Evolutionary conservation across 192 early-diverging fungal species (phyloP).

Genomic region (Coemansia sp.): DNA sequence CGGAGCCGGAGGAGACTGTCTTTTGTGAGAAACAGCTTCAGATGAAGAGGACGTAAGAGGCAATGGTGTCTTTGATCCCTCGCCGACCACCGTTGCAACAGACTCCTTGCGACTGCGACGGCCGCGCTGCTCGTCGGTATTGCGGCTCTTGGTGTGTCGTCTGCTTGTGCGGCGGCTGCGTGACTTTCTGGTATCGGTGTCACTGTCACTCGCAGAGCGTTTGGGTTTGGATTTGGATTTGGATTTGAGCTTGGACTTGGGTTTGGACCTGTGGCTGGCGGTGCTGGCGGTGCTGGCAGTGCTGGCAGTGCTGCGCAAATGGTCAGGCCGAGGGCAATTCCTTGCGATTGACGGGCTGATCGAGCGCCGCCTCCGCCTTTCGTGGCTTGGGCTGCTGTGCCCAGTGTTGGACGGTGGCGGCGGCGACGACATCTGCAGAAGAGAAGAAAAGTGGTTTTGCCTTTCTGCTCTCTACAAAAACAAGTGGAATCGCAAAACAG

Average conservation of each 20-base stretch:
- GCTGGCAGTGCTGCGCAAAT: slow-evolving; percentile 6
- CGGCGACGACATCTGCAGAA: slow-evolving; percentile 16
- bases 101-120: slow-evolving; percentile 17
- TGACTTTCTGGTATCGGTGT: slow-evolving; percentile 8
- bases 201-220: slow-evolving; percentile 7
- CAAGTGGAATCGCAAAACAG: neutral
- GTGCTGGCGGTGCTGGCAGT: too few species aligned
- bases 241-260: slow-evolving; percentile 2
- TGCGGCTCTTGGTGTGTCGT: neutral
- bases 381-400: slow-evolving; percentile 7
- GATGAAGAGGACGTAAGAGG: neutral
- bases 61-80: neutral
- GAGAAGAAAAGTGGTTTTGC: neutral
- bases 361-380: slow-evolving; percentile 19
- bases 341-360: slow-evolving; percentile 20
- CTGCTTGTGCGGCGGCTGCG: neutral
- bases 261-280: slow-evolving; percentile 3
- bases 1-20: neutral
- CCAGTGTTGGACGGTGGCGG: slow-evolving; percentile 4
- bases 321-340: slow-evolving; percentile 5
- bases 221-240: neutral
- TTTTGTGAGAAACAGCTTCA: neutral
- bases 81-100: neutral
- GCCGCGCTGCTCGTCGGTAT: neutral
- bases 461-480: neutral